phyloP scores from a whole-genome alignment of 2,329 filamentous ascomycete genomes.

The Biscogniauxia sp. region DNA sequence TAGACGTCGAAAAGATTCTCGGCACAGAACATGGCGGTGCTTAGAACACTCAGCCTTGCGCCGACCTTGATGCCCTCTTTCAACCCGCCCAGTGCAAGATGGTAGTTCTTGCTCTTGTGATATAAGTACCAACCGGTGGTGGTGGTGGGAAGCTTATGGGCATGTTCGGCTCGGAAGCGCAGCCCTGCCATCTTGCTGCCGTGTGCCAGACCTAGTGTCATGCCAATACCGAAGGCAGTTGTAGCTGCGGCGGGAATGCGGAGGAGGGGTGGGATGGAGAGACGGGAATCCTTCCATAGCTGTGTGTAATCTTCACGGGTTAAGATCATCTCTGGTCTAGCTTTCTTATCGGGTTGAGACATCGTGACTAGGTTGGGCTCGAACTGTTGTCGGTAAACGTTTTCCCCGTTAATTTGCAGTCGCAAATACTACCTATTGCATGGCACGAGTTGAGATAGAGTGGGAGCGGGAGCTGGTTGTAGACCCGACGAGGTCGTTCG shows the following conservation, averaged over 20 bases:
- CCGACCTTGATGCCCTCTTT: constrained; percentile 78
- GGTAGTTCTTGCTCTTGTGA: constrained; percentile 97
- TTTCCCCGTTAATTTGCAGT: neutral
- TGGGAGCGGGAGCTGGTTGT: no score
- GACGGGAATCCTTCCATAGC: constrained; percentile 42
- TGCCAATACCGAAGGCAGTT: constrained; percentile 65
- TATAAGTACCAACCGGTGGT: constrained; percentile 96
- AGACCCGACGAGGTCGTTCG: neutral
- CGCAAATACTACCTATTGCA: neutral
- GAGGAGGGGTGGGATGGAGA: constrained; percentile 61
- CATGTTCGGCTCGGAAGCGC: constrained; percentile 92
- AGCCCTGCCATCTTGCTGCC: constrained; percentile 73
- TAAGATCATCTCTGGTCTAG: constrained; percentile 15
- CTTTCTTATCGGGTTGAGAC: constrained; percentile 12
- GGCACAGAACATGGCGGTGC: constrained; percentile 71
- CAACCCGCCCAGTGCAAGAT: constrained; percentile 72
- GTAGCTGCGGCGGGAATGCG: constrained; percentile 65
- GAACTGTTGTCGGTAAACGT: neutral
- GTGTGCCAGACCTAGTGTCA: constrained; percentile 67
- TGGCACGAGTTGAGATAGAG: neutral
- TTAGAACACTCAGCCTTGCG: constrained; percentile 67
- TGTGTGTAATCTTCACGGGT: constrained; percentile 33
- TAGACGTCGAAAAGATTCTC: constrained; percentile 83
- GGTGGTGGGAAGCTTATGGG: constrained; percentile 82
- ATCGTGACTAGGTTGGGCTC: constrained; percentile 10